Evolutionary conservation across 129 eudicot species (phyloP).

Genomic region (Centrapalus pauciflorus): DNA sequence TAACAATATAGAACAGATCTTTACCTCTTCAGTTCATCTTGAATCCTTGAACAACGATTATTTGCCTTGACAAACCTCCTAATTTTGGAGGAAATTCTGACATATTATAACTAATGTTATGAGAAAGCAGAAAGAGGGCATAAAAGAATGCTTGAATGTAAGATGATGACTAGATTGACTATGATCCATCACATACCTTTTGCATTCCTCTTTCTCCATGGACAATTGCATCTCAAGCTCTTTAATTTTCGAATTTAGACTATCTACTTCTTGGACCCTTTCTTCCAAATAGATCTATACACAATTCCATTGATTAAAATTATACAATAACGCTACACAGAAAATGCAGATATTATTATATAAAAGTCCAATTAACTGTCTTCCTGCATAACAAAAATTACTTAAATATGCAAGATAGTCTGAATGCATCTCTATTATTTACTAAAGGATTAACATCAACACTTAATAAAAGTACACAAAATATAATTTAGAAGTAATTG

Average conservation of each 20-base stretch:
- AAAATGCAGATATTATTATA: background rate
- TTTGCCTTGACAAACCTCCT: conserved; percentile 71
- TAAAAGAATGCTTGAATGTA: background rate
- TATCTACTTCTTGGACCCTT: conserved; percentile 52
- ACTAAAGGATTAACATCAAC: background rate
- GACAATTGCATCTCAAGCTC: conserved; percentile 67
- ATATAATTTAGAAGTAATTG: background rate
- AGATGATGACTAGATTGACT: background rate
- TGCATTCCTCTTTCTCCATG: conserved; percentile 62
- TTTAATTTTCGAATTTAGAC: conserved; percentile 47
- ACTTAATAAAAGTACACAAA: background rate
- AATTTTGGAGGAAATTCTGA: conserved; percentile 60
- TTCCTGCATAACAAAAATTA: background rate
- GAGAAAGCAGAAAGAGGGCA: conserved; percentile 3
- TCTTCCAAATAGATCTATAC: conserved; percentile 57
- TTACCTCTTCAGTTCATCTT: conserved; percentile 83
- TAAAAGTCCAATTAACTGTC: background rate
- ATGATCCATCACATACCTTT: conserved; percentile 38
- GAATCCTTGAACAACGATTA: conserved; percentile 58
- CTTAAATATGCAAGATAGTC: background rate
- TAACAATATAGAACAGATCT: conserved; percentile 11
- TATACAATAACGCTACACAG: background rate
- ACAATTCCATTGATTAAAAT: conserved; percentile 14
- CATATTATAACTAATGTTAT: background rate
- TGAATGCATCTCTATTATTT: background rate